Base-by-base conservation (phyloP, 768 basidiomycete genomes). In the Tricholomella constricta region DNA sequence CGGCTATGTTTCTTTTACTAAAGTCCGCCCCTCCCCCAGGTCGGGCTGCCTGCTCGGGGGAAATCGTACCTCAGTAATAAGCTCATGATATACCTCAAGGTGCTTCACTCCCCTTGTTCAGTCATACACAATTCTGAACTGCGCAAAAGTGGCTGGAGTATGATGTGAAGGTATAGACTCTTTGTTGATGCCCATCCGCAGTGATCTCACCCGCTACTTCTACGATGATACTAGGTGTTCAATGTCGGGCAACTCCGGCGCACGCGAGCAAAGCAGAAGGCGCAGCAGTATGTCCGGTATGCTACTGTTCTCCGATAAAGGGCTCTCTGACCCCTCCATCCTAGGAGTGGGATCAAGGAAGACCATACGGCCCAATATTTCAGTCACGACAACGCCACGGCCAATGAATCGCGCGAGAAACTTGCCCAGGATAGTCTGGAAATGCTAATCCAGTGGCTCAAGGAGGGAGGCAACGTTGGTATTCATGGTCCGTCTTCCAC, bases 41-140 rank as follows among this genome's bases (percentile, higher is more conserved):
- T 98, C 54, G 97, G 97, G 25, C 72, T 99, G 38, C 97, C 97
- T n/a, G 97, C 97, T 2, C 80, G 97, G 52, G 97, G 97, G 15
- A 99, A 99, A 73, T 98, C 95, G 2, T 99, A 98, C 70, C 83
- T 99, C 54, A 94, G 91, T 69, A 99, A 99, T 72, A 98, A 96
- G 73, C 83, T 99, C 56, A 94, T 86, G 88, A 84, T 95, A 54
- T 99, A 99, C 68, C 79, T 99, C 36, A 90, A 91, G 71, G 96
- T 93, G 58, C 58, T 81, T 67, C 17, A 20, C 25, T 55, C 27
- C 47, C 3, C 27, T 14, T 47, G 14, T 48, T 48, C 52, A 58
- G 31, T 31, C 19, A 7, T 31, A 25, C 29, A 61, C 44, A 55
- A 31, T 38, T 43, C 26, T 65, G 37, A 52, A 61, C 37, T 45